Conservation (phyloP, 441 rosid species). For the Eutrema salsugineum region DNA sequence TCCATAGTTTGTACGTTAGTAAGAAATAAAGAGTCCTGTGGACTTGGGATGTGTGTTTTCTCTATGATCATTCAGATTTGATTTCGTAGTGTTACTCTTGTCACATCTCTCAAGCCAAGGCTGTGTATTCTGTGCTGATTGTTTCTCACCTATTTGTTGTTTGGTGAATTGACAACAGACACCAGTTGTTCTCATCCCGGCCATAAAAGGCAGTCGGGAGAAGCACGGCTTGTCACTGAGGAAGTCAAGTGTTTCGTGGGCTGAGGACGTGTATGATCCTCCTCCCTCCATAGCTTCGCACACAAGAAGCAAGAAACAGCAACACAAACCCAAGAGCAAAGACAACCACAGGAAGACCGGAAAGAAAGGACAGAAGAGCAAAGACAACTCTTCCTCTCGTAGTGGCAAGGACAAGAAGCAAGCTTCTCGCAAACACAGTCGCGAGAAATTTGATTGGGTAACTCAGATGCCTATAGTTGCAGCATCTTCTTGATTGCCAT, state of each 20-base stretch:
- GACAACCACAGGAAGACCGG: slow-evolving; percentile 40
- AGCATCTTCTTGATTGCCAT: slow-evolving; percentile 25
- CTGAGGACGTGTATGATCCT: slow-evolving; percentile 90
- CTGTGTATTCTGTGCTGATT: background rate
- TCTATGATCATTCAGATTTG: background rate
- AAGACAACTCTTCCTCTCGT: slow-evolving; percentile 36
- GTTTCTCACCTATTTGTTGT: slow-evolving; percentile 15
- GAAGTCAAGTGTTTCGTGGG: slow-evolving; percentile 69
- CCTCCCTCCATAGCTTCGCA: slow-evolving; percentile 71
- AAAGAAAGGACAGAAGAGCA: slow-evolving; percentile 74
- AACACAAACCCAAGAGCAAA: slow-evolving; percentile 44
- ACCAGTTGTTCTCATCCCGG: slow-evolving; percentile 59
- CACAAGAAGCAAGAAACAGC: slow-evolving; percentile 51
- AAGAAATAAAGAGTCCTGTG: too few species aligned
- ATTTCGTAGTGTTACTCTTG: background rate
- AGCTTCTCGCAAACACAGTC: slow-evolving; percentile 30
- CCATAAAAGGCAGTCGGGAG: slow-evolving; percentile 86
- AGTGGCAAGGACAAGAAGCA: slow-evolving; percentile 68
- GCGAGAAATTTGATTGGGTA: slow-evolving; percentile 19
- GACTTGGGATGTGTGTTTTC: background rate
- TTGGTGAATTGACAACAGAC: slow-evolving; percentile 23
- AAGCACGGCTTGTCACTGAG: slow-evolving; percentile 44
- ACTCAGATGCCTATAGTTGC: slow-evolving; percentile 32
- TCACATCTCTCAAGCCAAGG: background rate
- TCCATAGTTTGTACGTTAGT: background rate